Evolutionary conservation across 176 grass and related monocot genomes (phyloP).

Genomic region (Zoysia japonica): DNA sequence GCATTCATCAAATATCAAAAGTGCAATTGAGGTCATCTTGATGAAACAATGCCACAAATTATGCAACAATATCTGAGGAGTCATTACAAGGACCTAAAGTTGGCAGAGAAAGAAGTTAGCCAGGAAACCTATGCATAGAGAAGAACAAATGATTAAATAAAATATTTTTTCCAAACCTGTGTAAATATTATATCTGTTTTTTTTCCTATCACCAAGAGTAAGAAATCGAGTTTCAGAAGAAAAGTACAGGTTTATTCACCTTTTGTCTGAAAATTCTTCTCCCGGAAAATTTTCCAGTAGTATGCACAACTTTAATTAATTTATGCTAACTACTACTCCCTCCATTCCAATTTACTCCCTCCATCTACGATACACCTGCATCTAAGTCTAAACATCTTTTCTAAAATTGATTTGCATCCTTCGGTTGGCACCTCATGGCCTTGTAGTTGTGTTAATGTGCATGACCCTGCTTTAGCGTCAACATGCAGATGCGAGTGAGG

Average conservation of each 20-base stretch:
- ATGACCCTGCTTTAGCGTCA: too few species aligned
- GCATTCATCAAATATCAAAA: conserved; percentile 93
- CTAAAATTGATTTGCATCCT: too few species aligned
- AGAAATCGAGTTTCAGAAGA: conserved; percentile 27
- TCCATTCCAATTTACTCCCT: too few species aligned
- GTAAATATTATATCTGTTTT: conserved; percentile 4
- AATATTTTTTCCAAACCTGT: conserved; percentile 20
- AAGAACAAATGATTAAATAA: conserved; percentile 22
- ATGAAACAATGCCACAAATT: conserved; percentile 90
- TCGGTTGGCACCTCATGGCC: too few species aligned
- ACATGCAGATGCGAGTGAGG: too few species aligned
- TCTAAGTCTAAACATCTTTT: too few species aligned
- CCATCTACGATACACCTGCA: too few species aligned
- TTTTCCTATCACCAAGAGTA: conserved; percentile 16
- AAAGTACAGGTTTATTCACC: not conserved
- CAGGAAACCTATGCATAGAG: conserved; percentile 26
- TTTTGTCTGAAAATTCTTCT: conserved; percentile 20
- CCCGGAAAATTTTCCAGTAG: not conserved
- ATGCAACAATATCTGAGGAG: conserved; percentile 80
- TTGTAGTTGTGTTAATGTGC: too few species aligned
- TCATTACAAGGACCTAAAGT: conserved; percentile 93
- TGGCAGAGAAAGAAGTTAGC: conserved; percentile 40
- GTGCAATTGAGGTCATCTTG: conserved; percentile 69
- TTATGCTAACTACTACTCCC: not conserved
- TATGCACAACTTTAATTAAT: conserved; percentile 24